These are phyloP conservation scores for Abelmoschus esculentus DNA, from an alignment of 345 rosid genomes.

Conservation along the genomic window DNA sequence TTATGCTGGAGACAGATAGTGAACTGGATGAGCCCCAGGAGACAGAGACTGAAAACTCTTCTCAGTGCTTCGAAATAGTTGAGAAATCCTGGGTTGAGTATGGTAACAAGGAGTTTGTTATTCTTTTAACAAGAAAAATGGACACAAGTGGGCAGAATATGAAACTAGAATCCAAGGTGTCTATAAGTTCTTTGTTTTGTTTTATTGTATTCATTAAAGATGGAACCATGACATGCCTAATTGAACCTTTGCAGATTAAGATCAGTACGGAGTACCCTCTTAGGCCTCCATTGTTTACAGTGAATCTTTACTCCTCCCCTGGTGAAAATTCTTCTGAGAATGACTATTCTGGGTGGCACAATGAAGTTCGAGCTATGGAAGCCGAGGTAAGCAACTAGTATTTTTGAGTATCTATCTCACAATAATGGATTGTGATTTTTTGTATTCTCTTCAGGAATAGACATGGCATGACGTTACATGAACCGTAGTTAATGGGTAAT, in stretches of 20 bases:
- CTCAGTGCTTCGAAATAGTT: conserved; percentile 23
- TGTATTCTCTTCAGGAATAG: neutral
- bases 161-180: conserved; percentile 52
- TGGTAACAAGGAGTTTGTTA: conserved; percentile 58
- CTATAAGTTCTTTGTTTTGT: conserved; percentile 6
- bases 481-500: neutral
- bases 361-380: conserved; percentile 82
- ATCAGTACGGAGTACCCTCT: conserved; percentile 88
- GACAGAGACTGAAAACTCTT: conserved; percentile 32
- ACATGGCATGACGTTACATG: neutral
- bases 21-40: conserved; percentile 64
- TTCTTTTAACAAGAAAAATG: conserved; percentile 48
- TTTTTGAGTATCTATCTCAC: neutral
- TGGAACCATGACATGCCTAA: conserved; percentile 2
- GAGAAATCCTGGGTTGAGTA: conserved; percentile 62
- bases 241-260: conserved; percentile 43
- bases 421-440: neutral
- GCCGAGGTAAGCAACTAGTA: conserved; percentile 55
- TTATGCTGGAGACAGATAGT: conserved; percentile 66
- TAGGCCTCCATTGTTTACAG: conserved; percentile 64
- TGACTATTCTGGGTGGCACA: conserved; percentile 42
- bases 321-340: conserved; percentile 27
- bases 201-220: neutral
- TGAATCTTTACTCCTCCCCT: conserved; percentile 32
- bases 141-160: conserved; percentile 32